A percentile compares a stretch with the other conserved stretches of the same genome.
phyloP scores from a whole-genome alignment of 768 basidiomycete species.

The Lentinus brumalis region DNA sequence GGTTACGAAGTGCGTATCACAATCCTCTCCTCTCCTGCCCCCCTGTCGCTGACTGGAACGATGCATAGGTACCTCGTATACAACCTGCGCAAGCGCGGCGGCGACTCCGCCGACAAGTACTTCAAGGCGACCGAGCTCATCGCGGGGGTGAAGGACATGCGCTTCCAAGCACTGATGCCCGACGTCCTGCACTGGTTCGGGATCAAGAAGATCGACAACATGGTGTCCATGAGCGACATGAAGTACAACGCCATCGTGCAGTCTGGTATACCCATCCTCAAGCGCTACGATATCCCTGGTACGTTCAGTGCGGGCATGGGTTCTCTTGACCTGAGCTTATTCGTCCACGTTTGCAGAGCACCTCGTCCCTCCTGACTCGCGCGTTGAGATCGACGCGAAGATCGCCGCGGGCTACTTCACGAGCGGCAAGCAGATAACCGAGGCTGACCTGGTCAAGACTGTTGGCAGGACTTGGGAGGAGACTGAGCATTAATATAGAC shows the following conservation, averaged over 20 bases:
- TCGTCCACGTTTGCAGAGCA: no score
- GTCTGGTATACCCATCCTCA: conserved; percentile 80
- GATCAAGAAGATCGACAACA: conserved; percentile 83
- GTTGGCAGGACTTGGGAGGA: conserved; percentile 92
- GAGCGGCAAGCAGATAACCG: conserved; percentile 71
- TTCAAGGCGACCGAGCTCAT: conserved; percentile 93
- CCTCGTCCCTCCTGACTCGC: conserved; percentile 86
- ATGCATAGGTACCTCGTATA: conserved; percentile 84
- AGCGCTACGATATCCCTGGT: conserved; percentile 88
- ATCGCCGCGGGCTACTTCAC: conserved; percentile 94
- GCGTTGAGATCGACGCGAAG: conserved; percentile 96
- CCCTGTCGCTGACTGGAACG: not conserved
- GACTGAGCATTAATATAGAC: conserved; percentile 61
- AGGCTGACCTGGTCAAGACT: conserved; percentile 82
- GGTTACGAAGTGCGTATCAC: conserved; percentile 72
- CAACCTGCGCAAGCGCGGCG: conserved; percentile 93
- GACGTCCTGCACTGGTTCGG: conserved; percentile 96
- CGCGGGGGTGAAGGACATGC: conserved; percentile 94
- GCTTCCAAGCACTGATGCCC: conserved; percentile 95
- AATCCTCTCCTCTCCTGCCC: not conserved
- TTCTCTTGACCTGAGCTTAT: no score
- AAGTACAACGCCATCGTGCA: conserved; percentile 95
- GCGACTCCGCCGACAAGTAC: conserved; percentile 91
- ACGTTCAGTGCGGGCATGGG: conserved; percentile 27
- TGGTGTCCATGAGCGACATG: conserved; percentile 93